phyloP scores from a whole-genome alignment of 495 filamentous ascomycete species.

The Podospora appendiculata region DNA sequence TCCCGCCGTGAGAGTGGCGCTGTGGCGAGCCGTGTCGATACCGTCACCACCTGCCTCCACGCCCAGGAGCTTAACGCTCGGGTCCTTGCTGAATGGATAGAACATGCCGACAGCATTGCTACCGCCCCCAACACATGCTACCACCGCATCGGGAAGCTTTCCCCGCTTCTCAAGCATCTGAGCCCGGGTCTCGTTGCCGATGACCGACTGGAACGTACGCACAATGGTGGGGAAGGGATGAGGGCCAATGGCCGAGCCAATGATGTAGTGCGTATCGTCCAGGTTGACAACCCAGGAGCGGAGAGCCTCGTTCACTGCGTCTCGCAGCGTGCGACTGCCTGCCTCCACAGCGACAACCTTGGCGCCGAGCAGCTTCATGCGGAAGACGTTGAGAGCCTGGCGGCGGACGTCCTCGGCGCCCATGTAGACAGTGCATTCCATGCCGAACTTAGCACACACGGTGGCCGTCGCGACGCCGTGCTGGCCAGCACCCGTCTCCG shows the following conservation, averaged over 20 bases:
- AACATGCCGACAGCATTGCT: constrained; percentile 93
- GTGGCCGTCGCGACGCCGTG: constrained; percentile 94
- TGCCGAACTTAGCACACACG: constrained; percentile 91
- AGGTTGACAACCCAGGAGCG: constrained; percentile 82
- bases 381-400: constrained; percentile 92
- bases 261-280: constrained; percentile 91
- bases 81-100: constrained; percentile 85
- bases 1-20: constrained; percentile 80
- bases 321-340: constrained; percentile 77
- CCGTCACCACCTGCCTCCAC: constrained; percentile 97
- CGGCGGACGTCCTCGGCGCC: constrained; percentile 88
- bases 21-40: constrained; percentile 78
- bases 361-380: constrained; percentile 91
- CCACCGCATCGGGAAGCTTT: constrained; percentile 89
- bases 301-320: constrained; percentile 91
- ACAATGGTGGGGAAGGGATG: constrained; percentile 96
- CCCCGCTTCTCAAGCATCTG: constrained; percentile 76
- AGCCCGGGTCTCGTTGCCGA: constrained; percentile 84
- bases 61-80: constrained; percentile 77
- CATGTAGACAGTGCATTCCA: constrained; percentile 96
- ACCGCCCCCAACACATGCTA: constrained; percentile 93
- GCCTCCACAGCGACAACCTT: constrained; percentile 81
- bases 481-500: constrained; percentile 93
- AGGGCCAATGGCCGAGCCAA: constrained; percentile 88
- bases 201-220: constrained; percentile 88